Evolutionary conservation across 352 stramenopile species (phyloP).

Genomic region (Phytopythium kandeliae): DNA sequence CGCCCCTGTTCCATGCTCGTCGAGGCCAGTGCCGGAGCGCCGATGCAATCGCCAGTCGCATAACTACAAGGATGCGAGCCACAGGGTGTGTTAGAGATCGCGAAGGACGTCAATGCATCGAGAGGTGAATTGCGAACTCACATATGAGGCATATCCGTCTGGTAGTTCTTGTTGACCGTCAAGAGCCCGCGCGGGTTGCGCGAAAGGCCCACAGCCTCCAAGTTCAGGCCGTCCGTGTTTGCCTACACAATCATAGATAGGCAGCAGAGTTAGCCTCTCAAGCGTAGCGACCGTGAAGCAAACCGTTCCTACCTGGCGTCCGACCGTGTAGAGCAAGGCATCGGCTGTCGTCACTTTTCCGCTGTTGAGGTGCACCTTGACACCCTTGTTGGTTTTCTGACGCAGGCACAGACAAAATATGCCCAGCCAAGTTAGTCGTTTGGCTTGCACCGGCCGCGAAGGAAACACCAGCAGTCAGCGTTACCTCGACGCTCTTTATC

Average conservation of each 20-base stretch:
- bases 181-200: constrained; percentile 78
- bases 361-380: constrained; percentile 71
- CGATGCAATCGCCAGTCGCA: constrained; percentile 86
- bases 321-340: constrained; percentile 75
- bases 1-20: constrained; percentile 89
- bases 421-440: too few relatives aligned
- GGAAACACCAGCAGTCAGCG: background rate
- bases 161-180: constrained; percentile 85
- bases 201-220: constrained; percentile 74
- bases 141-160: constrained; percentile 82
- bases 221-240: constrained; percentile 74
- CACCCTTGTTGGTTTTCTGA: constrained; percentile 43
- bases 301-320: constrained; percentile 32
- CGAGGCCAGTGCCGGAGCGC: constrained; percentile 78
- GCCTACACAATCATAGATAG: constrained; percentile 16
- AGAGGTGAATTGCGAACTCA: constrained; percentile 10
- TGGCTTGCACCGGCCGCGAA: too few relatives aligned
- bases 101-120: background rate
- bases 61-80: constrained; percentile 34
- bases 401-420: background rate
- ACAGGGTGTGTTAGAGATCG: background rate
- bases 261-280: too few relatives aligned
- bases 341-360: constrained; percentile 71
- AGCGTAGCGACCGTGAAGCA: too few relatives aligned
- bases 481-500: constrained; percentile 67